These are phyloP conservation scores for Argentina anserina DNA, from an alignment of 306 rosid species.

Conservation along the genomic window DNA sequence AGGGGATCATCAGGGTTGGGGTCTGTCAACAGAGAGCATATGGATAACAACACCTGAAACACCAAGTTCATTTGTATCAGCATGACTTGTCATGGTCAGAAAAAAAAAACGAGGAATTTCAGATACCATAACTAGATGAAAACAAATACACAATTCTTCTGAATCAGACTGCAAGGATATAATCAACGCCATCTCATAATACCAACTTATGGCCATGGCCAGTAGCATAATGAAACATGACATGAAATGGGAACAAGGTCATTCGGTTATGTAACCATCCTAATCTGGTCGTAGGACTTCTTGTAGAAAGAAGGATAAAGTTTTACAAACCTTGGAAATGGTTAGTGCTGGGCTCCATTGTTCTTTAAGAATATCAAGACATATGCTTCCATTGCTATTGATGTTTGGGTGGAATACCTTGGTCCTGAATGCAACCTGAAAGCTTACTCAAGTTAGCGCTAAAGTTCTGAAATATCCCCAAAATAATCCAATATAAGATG, in stretches of 20 bases:
- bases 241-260: neutral
- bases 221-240: neutral
- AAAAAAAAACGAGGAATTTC: neutral
- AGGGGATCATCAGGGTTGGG: constrained; percentile 91
- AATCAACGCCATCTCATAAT: constrained; percentile 7
- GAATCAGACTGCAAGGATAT: neutral
- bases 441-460: neutral
- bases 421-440: constrained; percentile 88
- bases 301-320: neutral
- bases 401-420: constrained; percentile 96
- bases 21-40: constrained; percentile 79
- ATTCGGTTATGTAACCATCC: neutral
- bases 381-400: constrained; percentile 83
- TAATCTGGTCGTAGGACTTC: neutral
- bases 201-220: neutral
- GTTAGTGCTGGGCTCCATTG: constrained; percentile 92
- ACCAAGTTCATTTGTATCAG: constrained; percentile 7
- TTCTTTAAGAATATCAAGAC: constrained; percentile 86
- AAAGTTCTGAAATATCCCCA: neutral
- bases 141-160: neutral
- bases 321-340: constrained; percentile 66
- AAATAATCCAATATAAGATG: neutral
- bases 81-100: neutral
- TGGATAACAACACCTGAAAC: constrained; percentile 74
- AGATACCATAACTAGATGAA: neutral